Evolutionary conservation across 352 stramenopile species (phyloP).

Genomic region (Thalassiosira ordinaria): DNA sequence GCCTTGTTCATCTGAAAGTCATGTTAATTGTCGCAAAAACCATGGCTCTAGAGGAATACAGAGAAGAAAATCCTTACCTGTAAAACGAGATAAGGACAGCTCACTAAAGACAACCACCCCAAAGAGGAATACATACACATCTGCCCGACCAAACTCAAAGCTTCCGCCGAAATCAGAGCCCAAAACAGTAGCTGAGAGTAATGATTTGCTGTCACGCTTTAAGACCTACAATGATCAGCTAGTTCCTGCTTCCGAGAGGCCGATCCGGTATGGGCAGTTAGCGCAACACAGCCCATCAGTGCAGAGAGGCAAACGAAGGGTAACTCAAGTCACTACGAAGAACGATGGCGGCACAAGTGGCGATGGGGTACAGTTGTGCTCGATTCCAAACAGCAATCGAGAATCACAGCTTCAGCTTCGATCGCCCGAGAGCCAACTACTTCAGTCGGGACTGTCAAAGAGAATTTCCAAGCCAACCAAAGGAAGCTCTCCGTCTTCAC

Average conservation of each 20-base stretch:
- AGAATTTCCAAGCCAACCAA: background rate
- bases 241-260: background rate
- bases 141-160: too few species aligned
- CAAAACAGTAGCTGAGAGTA: background rate
- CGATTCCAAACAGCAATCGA: conserved; percentile 2
- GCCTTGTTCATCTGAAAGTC: background rate
- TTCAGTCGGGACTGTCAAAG: conserved; percentile 2
- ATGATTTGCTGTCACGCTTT: conserved; percentile 44
- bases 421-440: conserved; percentile 24
- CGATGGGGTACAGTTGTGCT: conserved; percentile 28
- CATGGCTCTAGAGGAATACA: too few species aligned
- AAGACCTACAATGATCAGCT: conserved; percentile 43
- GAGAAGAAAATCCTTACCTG: too few species aligned
- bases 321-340: background rate
- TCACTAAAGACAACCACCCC: background rate
- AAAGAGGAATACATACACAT: background rate
- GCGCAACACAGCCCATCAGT: background rate
- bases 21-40: too few species aligned
- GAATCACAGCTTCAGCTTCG: conserved; percentile 9
- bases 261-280: conserved; percentile 20
- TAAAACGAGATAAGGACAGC: too few species aligned
- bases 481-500: background rate
- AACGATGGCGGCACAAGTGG: background rate
- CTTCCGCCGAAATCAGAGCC: background rate
- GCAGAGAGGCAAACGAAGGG: background rate